Base-by-base conservation (phyloP, 371 early-diverging fungal genomes). In the Zychaea mexicana region DNA sequence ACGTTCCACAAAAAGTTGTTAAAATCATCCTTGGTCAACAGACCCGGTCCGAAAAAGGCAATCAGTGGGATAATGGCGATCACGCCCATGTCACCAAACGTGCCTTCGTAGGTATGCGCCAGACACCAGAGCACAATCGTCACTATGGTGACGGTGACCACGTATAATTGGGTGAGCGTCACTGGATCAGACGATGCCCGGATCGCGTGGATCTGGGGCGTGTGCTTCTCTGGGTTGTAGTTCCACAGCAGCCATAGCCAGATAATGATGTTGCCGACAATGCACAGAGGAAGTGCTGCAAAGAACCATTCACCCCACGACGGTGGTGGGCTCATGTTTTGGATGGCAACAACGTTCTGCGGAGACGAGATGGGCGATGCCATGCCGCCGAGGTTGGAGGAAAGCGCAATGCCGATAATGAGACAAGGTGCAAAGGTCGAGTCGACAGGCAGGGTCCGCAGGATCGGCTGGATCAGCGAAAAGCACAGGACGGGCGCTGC, bases 401-500 rank as follows among this genome's bases (percentile, higher is more conserved):
- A 91, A 30, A 94, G 72, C 13, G 94, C 93, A 58, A 93, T 92
- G 22, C 94, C 94, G 65, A 94, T 77, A 60, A 94, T 86, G 17
- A 94, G 74, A 32, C 86, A 85, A 17, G 85, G 84, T 3, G 77
- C 91, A 74, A 92, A 92, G 0, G 77, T 61, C 0, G 87, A 87
- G 55, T 83, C 81, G 42, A 75, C 82, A 6, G 91, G 90, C 2
- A 92, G 74, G 39, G 88, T 90, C 36, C 92, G 86, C 46, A 94
- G 72, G 52, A 94, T 90, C 8, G 94, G 90, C 85, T 89, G 88
- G 57, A 97, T 92, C 63, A 98, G 75, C 28, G 96, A 95, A 68
- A 97, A 96, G 78, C 98, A 98, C 24, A 98, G 84, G 10, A 97
- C 97, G 15, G 98, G 98, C 0, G 98, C 96, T 4, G 98, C 98